Evolutionary conservation across 345 rosid species (phyloP), one percentile per base, ranked within the genome.

Genomic region (Melaleuca alternifolia): DNA sequence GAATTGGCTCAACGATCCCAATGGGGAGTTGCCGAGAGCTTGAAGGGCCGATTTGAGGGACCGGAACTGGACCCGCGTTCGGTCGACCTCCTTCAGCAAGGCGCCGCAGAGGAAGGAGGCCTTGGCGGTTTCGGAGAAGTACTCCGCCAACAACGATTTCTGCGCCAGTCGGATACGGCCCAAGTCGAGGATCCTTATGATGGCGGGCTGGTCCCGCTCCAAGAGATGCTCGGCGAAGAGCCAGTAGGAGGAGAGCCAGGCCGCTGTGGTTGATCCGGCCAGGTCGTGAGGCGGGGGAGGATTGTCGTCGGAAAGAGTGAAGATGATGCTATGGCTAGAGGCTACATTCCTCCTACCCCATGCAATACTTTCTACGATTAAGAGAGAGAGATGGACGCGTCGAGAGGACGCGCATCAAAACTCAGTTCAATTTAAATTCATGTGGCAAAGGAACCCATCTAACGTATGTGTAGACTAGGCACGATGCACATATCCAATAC

Each of bases 161-260:
- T 89, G 76, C 12, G 71, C 37, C 59, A 87, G 87, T 30, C 88
- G 87, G 84, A 77, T 83, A 23, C 62, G 90, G 89, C 89, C 13
- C 82, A 84, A 9, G 23, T 84, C 54, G 23, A 96, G 91, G 89
- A 92, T 89, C 65, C 88, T 89, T 15, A 79, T 82, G 8, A 92
- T 87, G 0, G 92, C 88, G 53, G 91, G 82, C 82, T 93, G 94
- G 54, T 92, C 94, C 30, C 97, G 98, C 59, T 96, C 99, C 84
- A 95, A 41, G 44, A 96, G 96, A 51, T 93, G 89, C 62, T 95
- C 94, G 1, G 93, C 93, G 30, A 94, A 94, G 85, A 96, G 94
- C 8, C 98, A 92, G 79, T 95, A 96, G 7, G 97, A 95, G 11
- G 95, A 86, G 65, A 96, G 98, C 10, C 97, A 95, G 84, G 91